phyloP scores from a whole-genome alignment of 176 grass and related monocot genomes.

The Coix lacrymajobi region DNA sequence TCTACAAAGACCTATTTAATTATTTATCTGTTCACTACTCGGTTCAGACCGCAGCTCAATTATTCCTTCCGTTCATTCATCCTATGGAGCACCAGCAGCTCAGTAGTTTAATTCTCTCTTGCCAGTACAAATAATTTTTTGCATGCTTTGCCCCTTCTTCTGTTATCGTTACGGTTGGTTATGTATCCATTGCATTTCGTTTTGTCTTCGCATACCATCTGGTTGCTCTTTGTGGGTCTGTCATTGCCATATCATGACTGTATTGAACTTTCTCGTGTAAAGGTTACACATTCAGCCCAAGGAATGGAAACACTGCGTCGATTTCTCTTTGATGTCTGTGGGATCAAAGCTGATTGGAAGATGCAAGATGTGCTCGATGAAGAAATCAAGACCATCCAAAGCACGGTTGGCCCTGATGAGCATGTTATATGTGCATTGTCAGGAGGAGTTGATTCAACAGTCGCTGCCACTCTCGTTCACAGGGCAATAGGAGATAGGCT shows the following conservation, averaged over 20 bases:
- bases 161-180: not conserved
- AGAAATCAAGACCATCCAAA: too few species aligned
- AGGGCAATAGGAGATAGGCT: conserved; percentile 71
- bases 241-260: not conserved
- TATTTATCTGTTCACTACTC: too few species aligned
- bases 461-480: conserved; percentile 72
- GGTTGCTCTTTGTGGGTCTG: not conserved
- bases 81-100: too few species aligned
- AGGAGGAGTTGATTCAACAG: conserved; percentile 78
- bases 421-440: conserved; percentile 86
- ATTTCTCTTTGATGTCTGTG: conserved; percentile 80
- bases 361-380: conserved; percentile 90
- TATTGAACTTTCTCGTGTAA: conserved; percentile 8
- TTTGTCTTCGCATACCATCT: not conserved
- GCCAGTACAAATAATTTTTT: too few species aligned
- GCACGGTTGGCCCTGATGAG: too few species aligned
- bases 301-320: conserved; percentile 70
- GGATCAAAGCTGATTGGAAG: conserved; percentile 65
- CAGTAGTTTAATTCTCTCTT: too few species aligned
- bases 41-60: too few species aligned
- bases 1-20: too few species aligned
- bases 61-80: too few species aligned
- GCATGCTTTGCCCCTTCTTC: too few species aligned
- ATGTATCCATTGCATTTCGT: not conserved
- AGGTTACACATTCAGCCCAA: conserved; percentile 86